Evolutionary conservation across 257 asterid species (phyloP), one percentile per base, ranked within the genome.

Genomic region (Ligustrum vulgare): DNA sequence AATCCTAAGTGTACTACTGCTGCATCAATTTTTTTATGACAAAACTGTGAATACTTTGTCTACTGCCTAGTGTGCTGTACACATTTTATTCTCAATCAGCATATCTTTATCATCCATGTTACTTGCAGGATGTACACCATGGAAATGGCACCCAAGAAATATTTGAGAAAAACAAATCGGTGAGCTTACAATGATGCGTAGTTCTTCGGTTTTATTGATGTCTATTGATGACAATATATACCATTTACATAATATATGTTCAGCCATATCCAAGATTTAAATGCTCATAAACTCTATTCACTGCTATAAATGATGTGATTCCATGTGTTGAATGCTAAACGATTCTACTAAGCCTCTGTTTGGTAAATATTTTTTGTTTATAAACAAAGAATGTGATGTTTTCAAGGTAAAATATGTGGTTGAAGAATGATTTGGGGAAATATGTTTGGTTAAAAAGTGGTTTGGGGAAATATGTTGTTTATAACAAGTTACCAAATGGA

Each of bases 131-230:
- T 86, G 99, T 95, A 45, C 99, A 95, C 87, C 99, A 95, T 67
- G 99, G 99, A 75, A 95, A 95, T 80, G 99, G 99, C 72, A 95
- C 99, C 68, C 99, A 95, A 84, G 98, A 95, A 87, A 91, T 95
- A 82, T 95, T 93, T 82, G 94, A 95, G 78, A 86, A 82, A 77
- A 88, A 86, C 85, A 91, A 89, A 85, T 93, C 97, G 82, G 98
- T 95, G 71, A 75, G 99, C 77, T 47, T 72, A 54, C 47, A 58
- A 62, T 22, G 15, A 67, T 75, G 63, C 43, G 36, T 39, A 74
- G 43, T 51, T 75, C 72, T 79, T 72, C 8, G 18, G 22, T 68
- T 71, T 70, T 15, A 72, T 64, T 76, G 60, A 71, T 62, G 64
- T 72, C 39, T 76, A 62, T 32, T 33, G 31, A 33, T 56, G 28